Conservation (phyloP, 2,329 filamentous ascomycete species). For the Sphaerulina musiva region DNA sequence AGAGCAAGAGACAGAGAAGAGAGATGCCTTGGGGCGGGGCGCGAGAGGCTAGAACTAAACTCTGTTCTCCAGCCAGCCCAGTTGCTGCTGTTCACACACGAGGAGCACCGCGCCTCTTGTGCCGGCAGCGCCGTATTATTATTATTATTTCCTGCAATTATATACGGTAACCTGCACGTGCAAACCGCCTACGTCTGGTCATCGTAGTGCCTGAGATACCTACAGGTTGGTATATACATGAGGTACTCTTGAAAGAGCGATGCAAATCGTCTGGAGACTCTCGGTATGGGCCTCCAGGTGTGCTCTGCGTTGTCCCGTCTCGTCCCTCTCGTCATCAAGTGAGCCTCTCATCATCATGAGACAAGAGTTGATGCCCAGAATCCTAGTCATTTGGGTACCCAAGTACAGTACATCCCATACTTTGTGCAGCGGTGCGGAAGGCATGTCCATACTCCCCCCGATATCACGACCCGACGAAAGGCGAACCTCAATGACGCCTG, state of each 20-base stretch:
- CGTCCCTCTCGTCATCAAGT: too few species aligned
- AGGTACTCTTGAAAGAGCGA: too few species aligned
- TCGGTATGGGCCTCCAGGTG: too few species aligned
- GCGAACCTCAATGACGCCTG: neutral
- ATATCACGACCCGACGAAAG: slow-evolving; percentile 1
- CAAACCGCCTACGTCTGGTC: too few species aligned
- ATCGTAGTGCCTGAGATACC: too few species aligned
- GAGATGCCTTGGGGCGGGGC: neutral
- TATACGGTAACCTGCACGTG: too few species aligned
- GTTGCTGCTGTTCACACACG: too few species aligned
- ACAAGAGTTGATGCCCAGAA: neutral
- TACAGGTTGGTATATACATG: too few species aligned
- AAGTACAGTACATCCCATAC: neutral
- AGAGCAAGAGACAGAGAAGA: neutral
- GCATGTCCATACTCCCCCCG: neutral
- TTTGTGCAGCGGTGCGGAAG: neutral
- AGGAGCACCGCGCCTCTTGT: neutral
- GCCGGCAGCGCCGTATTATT: too few species aligned
- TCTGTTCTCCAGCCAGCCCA: neutral
- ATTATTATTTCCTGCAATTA: too few species aligned
- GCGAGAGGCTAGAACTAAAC: neutral
- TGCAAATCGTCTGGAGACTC: too few species aligned
- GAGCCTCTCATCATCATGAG: neutral
- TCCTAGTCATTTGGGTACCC: slow-evolving; percentile 1
- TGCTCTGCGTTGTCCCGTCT: too few species aligned